Base-by-base conservation (phyloP, 352 stramenopile species). In the Pythium dissimile region DNA sequence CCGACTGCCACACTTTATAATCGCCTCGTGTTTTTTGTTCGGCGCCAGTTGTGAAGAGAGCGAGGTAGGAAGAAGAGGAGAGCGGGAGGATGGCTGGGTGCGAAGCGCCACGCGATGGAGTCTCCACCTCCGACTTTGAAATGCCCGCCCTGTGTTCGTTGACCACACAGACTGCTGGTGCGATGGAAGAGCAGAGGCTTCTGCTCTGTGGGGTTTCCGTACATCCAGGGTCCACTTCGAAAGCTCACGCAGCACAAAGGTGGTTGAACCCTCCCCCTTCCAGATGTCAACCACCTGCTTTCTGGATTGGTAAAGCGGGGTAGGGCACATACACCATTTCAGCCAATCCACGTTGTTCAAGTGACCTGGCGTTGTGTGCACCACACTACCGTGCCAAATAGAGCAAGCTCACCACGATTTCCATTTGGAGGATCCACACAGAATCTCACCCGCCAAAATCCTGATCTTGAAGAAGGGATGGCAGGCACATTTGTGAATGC, bases 261-360 rank as follows among this genome's bases (percentile, higher is more conserved):
- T 44, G 50, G 58, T 65, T 65, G 49, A 65, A 65, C 49, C 48
- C 39, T 50, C 27, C 41, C 37, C 39, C 23, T 50, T 47, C 28
- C 58, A 65, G 58, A 59, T 65, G 58, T 54, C 23, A 37, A 55
- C 49, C 48, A 62, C 54, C 54, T 54, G 54, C 52, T 62, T 54
- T 50, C 54, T 62, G 58, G 58, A 64, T 64, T 64, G 55, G 55
- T 37, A 32, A 20, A 23, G 13, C 42, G 58, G 58, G 58, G 30
- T 55, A 43, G 58, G 50, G 50, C 18, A 23, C 45, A n/a, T n/a
- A n/a, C n/a, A n/a, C n/a, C n/a, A n/a, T n/a, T n/a, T n/a, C n/a
- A n/a, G n/a, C n/a, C n/a, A n/a, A n/a, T n/a, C n/a, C n/a, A 30
- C 45, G n/a, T 30, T 49, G 45, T 52, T 38, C n/a, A n/a, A n/a